Percentiles rank a stretch among this genome's conserved stretches.
Evolutionary conservation across 257 asterid genomes (phyloP).

Genomic region (Scutellaria minor): DNA sequence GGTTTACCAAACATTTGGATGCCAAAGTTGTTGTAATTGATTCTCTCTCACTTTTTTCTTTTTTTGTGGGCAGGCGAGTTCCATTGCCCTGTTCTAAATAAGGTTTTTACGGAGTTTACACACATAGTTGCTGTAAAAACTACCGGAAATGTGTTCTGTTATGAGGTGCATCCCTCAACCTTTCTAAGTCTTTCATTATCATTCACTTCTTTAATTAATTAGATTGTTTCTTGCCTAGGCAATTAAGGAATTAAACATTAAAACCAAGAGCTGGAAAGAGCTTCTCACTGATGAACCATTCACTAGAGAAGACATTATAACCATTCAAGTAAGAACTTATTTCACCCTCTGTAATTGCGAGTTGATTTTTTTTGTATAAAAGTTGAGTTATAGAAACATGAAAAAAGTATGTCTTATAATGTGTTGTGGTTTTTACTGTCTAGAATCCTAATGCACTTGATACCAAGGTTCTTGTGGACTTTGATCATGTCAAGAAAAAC

Average conservation of each 20-base stretch:
- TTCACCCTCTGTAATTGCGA: conserved; percentile 14
- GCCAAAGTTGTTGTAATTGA: conserved; percentile 22
- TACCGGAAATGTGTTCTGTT: conserved; percentile 93
- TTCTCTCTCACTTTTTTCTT: conserved; percentile 20
- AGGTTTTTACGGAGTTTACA: conserved; percentile 90
- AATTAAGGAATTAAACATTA: conserved; percentile 87
- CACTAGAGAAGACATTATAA: conserved; percentile 75
- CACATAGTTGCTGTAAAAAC: conserved; percentile 93
- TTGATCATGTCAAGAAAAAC: conserved; percentile 90
- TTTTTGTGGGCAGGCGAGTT: conserved; percentile 62
- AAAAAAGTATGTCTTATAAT: conserved; percentile 28
- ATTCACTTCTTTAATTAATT: conserved; percentile 16
- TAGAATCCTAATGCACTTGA: conserved; percentile 96
- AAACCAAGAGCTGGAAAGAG: conserved; percentile 97
- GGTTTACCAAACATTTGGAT: background rate
- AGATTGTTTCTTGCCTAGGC: conserved; percentile 55
- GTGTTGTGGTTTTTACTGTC: conserved; percentile 28
- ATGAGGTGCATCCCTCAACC: conserved; percentile 61
- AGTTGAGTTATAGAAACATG: conserved; percentile 18
- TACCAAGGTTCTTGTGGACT: conserved; percentile 72
- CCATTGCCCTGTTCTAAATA: conserved; percentile 92
- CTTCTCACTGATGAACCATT: conserved; percentile 97
- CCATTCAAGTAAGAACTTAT: conserved; percentile 72
- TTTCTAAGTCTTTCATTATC: conserved; percentile 12
- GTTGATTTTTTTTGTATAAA: conserved; percentile 16